phyloP scores from a whole-genome alignment of 768 basidiomycete species.

The Grammothele lineata region DNA sequence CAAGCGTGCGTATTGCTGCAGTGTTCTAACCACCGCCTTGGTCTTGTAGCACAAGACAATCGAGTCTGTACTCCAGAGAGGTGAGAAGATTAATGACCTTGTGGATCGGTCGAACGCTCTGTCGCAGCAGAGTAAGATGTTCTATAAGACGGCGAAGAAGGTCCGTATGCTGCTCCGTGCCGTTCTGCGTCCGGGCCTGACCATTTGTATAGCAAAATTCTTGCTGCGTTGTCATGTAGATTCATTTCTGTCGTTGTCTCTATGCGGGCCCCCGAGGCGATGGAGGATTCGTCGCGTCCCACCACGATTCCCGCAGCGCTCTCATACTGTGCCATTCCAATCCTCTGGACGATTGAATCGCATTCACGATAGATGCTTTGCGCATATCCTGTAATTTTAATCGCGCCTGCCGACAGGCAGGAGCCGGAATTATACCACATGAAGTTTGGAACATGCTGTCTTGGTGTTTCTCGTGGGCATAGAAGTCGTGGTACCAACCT shows the following conservation, averaged over 20 bases:
- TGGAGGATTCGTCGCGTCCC: no score
- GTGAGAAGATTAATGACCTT: constrained; percentile 93
- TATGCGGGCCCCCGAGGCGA: no score
- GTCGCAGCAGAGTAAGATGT: constrained; percentile 92
- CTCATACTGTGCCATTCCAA: no score
- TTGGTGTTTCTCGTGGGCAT: no score
- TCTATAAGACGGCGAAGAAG: constrained; percentile 99
- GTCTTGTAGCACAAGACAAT: constrained; percentile 91
- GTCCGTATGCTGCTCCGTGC: constrained; percentile 37
- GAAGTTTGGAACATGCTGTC: no score
- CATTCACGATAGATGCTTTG: constrained; percentile 2
- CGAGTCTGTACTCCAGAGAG: constrained; percentile 92
- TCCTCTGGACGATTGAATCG: no score
- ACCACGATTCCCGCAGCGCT: no score
- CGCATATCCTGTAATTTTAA: neutral
- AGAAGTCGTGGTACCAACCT: no score
- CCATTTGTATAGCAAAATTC: constrained; percentile 73
- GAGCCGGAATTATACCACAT: no score
- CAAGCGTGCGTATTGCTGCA: no score
- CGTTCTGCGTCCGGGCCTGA: neutral
- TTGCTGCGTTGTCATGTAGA: constrained; percentile 83
- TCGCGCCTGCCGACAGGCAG: no score
- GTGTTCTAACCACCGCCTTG: neutral
- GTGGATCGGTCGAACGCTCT: constrained; percentile 91
- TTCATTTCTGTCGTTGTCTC: neutral